phyloP scores from a whole-genome alignment of 257 asterid genomes.

The Solanum medicagineum region DNA sequence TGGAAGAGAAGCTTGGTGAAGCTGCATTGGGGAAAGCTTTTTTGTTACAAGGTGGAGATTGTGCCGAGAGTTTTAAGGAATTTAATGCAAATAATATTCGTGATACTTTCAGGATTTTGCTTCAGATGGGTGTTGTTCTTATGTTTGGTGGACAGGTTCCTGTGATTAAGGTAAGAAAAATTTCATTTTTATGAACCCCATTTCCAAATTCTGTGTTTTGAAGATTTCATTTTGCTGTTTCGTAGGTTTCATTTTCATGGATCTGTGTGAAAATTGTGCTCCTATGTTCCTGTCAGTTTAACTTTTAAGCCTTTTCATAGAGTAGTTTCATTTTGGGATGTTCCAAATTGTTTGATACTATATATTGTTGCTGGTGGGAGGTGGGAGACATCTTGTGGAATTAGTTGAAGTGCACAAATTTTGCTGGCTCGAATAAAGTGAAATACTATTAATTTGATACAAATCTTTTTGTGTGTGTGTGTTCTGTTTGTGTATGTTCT shows the following conservation, averaged over 20 bases:
- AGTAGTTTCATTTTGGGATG: neutral
- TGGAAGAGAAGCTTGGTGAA: conserved; percentile 70
- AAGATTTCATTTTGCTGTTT: neutral
- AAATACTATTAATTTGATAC: no score
- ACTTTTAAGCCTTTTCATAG: neutral
- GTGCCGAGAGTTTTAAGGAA: conserved; percentile 82
- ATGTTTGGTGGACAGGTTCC: conserved; percentile 84
- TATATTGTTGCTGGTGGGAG: neutral
- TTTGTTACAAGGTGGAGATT: conserved; percentile 81
- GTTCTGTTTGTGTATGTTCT: neutral
- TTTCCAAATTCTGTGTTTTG: neutral
- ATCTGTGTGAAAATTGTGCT: neutral
- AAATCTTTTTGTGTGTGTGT: neutral
- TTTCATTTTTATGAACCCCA: neutral
- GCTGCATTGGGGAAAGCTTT: conserved; percentile 80
- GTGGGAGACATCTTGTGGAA: no score
- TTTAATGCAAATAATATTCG: conserved; percentile 67
- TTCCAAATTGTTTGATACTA: neutral
- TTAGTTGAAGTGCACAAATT: no score
- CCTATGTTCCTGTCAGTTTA: neutral
- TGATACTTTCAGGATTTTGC: conserved; percentile 66
- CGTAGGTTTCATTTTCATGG: neutral
- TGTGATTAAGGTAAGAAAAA: conserved; percentile 47
- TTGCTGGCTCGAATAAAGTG: no score
- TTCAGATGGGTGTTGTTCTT: conserved; percentile 80